Percentiles rank a stretch among this genome's conserved stretches.
Evolutionary conservation across 139 green algal genomes (phyloP).

Genomic region (Chlamydomonas incerta): DNA sequence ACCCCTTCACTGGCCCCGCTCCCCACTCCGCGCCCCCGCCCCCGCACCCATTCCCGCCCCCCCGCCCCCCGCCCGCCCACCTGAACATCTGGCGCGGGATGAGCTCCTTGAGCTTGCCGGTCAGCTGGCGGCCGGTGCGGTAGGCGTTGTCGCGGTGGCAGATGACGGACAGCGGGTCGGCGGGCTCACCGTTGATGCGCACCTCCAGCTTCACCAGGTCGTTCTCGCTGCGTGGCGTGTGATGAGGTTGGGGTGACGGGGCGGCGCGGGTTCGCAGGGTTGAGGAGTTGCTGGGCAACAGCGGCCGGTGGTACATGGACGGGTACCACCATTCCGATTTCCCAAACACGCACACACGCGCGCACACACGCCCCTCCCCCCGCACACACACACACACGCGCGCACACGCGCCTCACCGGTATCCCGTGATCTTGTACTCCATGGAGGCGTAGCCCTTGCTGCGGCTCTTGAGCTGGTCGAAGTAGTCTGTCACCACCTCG

Average conservation of each 20-base stretch:
- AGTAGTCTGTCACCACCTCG: constrained; percentile 98
- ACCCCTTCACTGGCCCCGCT: no score
- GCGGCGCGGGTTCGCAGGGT: not conserved
- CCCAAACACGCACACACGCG: no score
- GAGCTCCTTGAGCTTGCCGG: constrained; percentile 93
- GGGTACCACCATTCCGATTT: no score
- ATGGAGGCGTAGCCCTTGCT: constrained; percentile 96
- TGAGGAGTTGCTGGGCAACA: not conserved
- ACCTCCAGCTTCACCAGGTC: constrained; percentile 95
- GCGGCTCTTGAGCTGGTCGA: constrained; percentile 95
- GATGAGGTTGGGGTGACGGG: not conserved
- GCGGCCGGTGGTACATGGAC: no score
- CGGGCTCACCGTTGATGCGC: constrained; percentile 90
- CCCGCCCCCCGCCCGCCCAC: not conserved
- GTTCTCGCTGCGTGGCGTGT: constrained; percentile 67
- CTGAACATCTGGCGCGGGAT: constrained; percentile 96
- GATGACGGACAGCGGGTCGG: constrained; percentile 89
- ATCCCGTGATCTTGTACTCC: constrained; percentile 91
- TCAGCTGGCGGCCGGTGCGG: constrained; percentile 69
- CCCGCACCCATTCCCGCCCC: not conserved
- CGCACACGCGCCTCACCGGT: constrained; percentile 54
- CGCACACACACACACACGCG: not conserved
- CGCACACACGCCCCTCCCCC: not conserved
- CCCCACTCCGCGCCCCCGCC: not conserved
- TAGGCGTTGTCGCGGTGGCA: constrained; percentile 86